Base-by-base conservation (phyloP, 768 basidiomycete genomes). In the Leccinum rimulosum region DNA sequence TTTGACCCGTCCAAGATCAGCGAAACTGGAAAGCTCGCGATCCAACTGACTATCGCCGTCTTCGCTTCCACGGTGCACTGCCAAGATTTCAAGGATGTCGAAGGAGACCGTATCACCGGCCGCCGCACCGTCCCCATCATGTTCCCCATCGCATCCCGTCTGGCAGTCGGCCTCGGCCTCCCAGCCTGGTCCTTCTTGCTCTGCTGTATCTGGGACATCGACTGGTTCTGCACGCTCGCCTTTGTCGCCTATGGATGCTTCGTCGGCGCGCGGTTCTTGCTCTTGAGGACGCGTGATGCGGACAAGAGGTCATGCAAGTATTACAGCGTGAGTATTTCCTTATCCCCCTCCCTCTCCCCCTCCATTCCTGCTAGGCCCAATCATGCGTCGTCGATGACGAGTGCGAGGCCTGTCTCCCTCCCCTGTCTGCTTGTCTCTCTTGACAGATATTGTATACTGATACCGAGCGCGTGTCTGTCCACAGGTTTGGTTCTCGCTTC, bases 21-120 rank as follows among this genome's bases (percentile, higher is more conserved):
- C 30, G 58, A 67, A 6, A 72, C 70, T 1, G 73, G 67, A 4
- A 61, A 64, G 40, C 59, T 74, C 5, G 73, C 80, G 0, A 61
- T 77, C 35, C 68, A 69, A 47, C 58, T 77, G 50, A 79, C 76
- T 27, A 68, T 74, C 8, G 70, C 70, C 0, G 74, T 80, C 15
- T 73, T 81, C 36, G 64, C 75, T 2, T 80, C 80, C 0, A 82
- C 80, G 4, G 77, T 81, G 11, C 80, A 82, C 22, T 75, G 78
- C 3, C 79, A 81, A 65, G 82, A 82, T 57, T 82, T 79, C 58
- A 71, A 77, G 30, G 82, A 82, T 55, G 63, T 75, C 14, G 68
- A 71, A n/a, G 81, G 81, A 0, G 82, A 82, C 52, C 63, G 65
- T 5, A 52, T 70, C n/a, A 68, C 69, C 0, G 77, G 77, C 1